phyloP scores from a whole-genome alignment of 2,329 filamentous ascomycete genomes.

The Plectosphaerella plurivora region DNA sequence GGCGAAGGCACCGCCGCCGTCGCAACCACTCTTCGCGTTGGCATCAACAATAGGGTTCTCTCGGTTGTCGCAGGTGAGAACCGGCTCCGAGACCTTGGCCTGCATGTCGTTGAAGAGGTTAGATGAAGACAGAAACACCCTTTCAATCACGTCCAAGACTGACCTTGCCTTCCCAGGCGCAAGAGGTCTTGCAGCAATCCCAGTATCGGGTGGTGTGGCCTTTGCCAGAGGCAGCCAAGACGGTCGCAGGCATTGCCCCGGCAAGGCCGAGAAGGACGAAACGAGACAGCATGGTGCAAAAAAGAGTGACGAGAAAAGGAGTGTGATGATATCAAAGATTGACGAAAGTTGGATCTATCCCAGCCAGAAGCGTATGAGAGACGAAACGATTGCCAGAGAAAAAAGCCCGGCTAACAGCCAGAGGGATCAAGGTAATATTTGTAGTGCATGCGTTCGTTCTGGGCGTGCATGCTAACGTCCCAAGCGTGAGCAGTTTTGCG shows the following conservation, averaged over 20 bases:
- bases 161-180: slow-evolving; percentile 52
- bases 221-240: not conserved
- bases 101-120: slow-evolving; percentile 18
- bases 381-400: not conserved
- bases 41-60: slow-evolving; percentile 47
- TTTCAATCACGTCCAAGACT: not conserved
- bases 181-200: slow-evolving; percentile 71
- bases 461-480: not conserved
- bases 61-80: slow-evolving; percentile 48
- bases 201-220: slow-evolving; percentile 37
- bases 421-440: not conserved
- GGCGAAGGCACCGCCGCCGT: slow-evolving; percentile 53
- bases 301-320: not conserved
- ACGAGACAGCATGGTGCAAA: not conserved
- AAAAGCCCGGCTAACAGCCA: not conserved
- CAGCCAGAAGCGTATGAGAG: not conserved
- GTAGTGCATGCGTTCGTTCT: not conserved
- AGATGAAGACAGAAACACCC: not conserved
- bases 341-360: not conserved
- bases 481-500: not conserved
- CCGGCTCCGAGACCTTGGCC: slow-evolving; percentile 44
- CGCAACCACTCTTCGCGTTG: slow-evolving; percentile 48
- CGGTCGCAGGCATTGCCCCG: not conserved
- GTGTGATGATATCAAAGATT: not conserved
- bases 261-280: not conserved